Percentiles rank a stretch among this genome's conserved stretches.
Conservation (phyloP, 2,329 filamentous ascomycete genomes). For the Talaromyces rugulosus region DNA sequence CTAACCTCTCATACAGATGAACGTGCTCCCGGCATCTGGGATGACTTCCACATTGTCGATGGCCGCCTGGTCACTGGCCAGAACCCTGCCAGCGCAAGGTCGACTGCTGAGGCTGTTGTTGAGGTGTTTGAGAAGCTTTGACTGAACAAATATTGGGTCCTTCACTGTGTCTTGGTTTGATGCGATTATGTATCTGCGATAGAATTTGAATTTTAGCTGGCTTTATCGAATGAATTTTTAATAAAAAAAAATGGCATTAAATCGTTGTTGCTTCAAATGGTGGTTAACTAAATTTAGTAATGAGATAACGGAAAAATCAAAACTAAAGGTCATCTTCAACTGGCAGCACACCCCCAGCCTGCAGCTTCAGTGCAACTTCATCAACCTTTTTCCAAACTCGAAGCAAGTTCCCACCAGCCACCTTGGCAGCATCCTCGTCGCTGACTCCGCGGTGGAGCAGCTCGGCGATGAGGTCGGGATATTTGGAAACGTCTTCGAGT, state of each 20-base stretch:
- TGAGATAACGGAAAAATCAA: neutral
- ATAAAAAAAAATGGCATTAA: too few species aligned
- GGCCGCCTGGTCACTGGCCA: constrained; percentile 40
- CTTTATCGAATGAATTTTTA: too few species aligned
- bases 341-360: constrained; percentile 49
- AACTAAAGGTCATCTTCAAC: constrained; percentile 37
- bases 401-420: constrained; percentile 76
- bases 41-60: constrained; percentile 30
- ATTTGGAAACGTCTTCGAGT: constrained; percentile 80
- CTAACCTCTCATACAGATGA: constrained; percentile 15
- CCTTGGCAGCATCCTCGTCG: constrained; percentile 67
- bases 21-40: constrained; percentile 23
- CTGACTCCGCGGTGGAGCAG: constrained; percentile 69
- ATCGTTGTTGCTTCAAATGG: neutral
- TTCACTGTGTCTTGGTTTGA: neutral
- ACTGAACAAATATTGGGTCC: neutral
- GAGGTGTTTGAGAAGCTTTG: constrained; percentile 36
- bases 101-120: constrained; percentile 37
- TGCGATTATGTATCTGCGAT: neutral
- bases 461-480: constrained; percentile 71
- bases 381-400: constrained; percentile 83
- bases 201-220: neutral
- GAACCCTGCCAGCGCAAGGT: constrained; percentile 39
- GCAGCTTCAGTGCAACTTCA: constrained; percentile 62
- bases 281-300: neutral